phyloP scores from a whole-genome alignment of 2,329 filamentous ascomycete genomes.

The Teratosphaeriaceae sp. region DNA sequence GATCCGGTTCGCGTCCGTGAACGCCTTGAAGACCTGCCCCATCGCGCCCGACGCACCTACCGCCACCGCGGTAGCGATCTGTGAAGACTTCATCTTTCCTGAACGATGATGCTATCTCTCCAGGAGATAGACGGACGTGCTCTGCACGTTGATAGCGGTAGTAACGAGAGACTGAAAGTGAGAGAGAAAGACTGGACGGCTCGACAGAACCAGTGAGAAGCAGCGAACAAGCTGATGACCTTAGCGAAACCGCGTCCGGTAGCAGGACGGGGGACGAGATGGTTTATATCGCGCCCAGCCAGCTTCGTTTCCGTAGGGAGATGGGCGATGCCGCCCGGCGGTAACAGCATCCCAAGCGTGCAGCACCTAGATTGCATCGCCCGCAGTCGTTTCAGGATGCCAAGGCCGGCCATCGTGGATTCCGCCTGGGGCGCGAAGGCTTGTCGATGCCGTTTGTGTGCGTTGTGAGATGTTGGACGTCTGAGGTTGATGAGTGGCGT shows the following conservation, averaged over 20 bases:
- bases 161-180: slow-evolving; percentile 12
- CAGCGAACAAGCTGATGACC: slow-evolving; percentile 5
- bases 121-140: slow-evolving; percentile 15
- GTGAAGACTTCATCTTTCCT: slow-evolving; percentile 22
- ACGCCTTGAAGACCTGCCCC: slow-evolving; percentile 21
- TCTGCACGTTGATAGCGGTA: slow-evolving; percentile 6
- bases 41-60: slow-evolving; percentile 13
- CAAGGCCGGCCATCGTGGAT: not conserved
- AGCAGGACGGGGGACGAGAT: not conserved
- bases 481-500: not conserved
- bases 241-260: slow-evolving; percentile 7
- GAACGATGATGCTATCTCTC: slow-evolving; percentile 9
- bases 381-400: not conserved
- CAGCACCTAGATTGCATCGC: slow-evolving; percentile 1
- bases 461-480: not conserved
- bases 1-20: slow-evolving; percentile 43
- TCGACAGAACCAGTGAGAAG: slow-evolving; percentile 1
- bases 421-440: not conserved
- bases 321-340: not conserved
- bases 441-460: not conserved
- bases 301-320: not conserved
- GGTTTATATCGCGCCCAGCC: not conserved
- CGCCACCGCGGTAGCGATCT: slow-evolving; percentile 14
- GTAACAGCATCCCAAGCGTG: not conserved
- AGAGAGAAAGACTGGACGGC: slow-evolving; percentile 15